Evolutionary conservation across 306 rosid species (phyloP).

Genomic region (Morella rubra): DNA sequence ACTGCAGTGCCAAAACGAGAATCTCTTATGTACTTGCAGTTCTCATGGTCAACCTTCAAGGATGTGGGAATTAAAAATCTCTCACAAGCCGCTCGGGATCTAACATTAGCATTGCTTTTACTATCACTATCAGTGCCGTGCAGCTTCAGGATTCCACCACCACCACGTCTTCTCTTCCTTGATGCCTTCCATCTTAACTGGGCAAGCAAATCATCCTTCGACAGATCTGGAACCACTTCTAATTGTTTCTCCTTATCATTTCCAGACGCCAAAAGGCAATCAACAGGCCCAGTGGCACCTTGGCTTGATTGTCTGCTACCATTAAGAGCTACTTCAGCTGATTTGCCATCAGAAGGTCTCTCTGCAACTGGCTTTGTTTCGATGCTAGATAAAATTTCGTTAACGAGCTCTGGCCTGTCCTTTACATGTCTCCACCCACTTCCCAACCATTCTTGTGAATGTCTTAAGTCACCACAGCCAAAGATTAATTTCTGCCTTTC

Average conservation of each 20-base stretch:
- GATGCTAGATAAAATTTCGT: conserved; percentile 28
- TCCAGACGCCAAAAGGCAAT: conserved; percentile 23
- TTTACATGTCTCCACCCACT: conserved; percentile 50
- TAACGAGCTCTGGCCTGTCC: conserved; percentile 65
- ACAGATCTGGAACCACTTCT: conserved; percentile 45
- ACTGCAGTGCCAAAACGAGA: conserved; percentile 67
- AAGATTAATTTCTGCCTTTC: conserved; percentile 50
- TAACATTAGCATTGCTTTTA: conserved; percentile 24
- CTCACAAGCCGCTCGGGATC: conserved; percentile 37
- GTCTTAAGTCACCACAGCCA: conserved; percentile 45
- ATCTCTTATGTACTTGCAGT: conserved; percentile 70
- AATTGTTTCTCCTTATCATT: conserved; percentile 26
- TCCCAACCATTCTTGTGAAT: conserved; percentile 78
- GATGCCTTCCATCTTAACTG: conserved; percentile 70
- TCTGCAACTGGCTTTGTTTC: conserved; percentile 23
- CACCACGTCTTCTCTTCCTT: conserved; percentile 54
- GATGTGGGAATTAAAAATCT: conserved; percentile 48
- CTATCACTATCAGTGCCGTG: background rate
- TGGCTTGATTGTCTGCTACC: conserved; percentile 34
- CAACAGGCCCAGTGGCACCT: conserved; percentile 14
- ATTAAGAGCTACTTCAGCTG: conserved; percentile 11
- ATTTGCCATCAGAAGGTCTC: conserved; percentile 22
- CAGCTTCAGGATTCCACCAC: conserved; percentile 35
- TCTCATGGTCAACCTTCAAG: conserved; percentile 64
- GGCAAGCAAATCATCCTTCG: conserved; percentile 51